These are phyloP conservation scores for Tricholoma terreum DNA, from an alignment of 768 basidiomycete genomes.

Conservation along the genomic window DNA sequence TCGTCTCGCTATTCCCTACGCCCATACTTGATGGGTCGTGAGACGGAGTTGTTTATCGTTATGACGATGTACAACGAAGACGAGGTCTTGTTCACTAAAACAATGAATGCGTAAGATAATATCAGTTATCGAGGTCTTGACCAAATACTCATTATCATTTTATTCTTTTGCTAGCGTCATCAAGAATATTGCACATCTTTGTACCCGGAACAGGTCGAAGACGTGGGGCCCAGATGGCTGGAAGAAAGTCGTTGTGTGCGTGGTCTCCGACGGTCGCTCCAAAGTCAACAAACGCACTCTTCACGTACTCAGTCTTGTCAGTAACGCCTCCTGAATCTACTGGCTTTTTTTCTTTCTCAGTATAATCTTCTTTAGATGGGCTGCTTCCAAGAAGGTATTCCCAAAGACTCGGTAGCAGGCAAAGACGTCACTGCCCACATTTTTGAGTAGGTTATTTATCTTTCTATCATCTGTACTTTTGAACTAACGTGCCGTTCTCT, in stretches of 20 bases:
- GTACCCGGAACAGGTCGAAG: constrained; percentile 65
- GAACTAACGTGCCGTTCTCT: constrained; percentile 3
- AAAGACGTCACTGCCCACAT: constrained; percentile 94
- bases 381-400: constrained; percentile 84
- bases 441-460: constrained; percentile 62
- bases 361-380: constrained; percentile 56
- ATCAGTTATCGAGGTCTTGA: constrained; percentile 1
- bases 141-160: neutral
- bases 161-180: constrained; percentile 53
- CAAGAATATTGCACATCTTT: constrained; percentile 83
- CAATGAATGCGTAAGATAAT: constrained; percentile 75
- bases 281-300: constrained; percentile 90
- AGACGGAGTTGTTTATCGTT: constrained; percentile 91
- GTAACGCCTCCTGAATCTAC: constrained; percentile 18
- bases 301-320: constrained; percentile 79
- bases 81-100: constrained; percentile 70
- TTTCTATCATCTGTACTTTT: neutral
- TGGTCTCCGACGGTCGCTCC: constrained; percentile 81
- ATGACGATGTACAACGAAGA: constrained; percentile 98
- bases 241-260: constrained; percentile 88
- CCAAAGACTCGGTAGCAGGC: constrained; percentile 83
- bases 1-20: constrained; percentile 71
- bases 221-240: constrained; percentile 87
- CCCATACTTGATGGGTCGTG: constrained; percentile 73
- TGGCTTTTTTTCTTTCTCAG: neutral